Base-by-base conservation (phyloP, 2,329 filamentous ascomycete genomes). In the Calonectria hongkongensis region DNA sequence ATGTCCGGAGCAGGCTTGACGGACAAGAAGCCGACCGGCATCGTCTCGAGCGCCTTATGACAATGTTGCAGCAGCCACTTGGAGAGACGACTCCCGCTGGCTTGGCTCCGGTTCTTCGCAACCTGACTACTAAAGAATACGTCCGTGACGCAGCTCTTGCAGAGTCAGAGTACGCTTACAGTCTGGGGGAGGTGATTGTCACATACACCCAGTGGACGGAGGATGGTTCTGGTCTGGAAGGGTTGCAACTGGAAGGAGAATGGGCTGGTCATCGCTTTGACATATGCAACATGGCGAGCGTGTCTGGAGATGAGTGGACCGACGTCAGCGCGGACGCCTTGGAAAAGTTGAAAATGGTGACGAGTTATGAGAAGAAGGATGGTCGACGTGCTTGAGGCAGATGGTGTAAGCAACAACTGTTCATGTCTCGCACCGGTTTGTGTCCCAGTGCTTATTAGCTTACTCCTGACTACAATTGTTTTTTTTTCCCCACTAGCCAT, bases 91-190 rank as follows among this genome's bases (percentile, higher is more conserved):
- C n/a, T 1, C 6, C 6, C 1, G 18, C 9, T 1, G 30, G 43
- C 13, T 43, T 15, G 10, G n/a, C 15, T 2, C 54, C 66, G 1
- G 66, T 75, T 4, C 72, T 75, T 21, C 74, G 72, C 4, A 75
- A 75, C 66, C n/a, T 75, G 16, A 45, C 21, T 15, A 68, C 56
- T 16, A 66, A 74, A 10, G 28, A 75, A 25, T 74, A 47, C 28
- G 28, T 75, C 36, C 43, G 62, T 16, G 58, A 64, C 18, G 36
- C 64, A 15, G 39, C 41, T 15, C 25, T 68, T 9, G 68, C 68
- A 16, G 16, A 51, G 1, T 72, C 21, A 10, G 18, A 64, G 2
- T 56, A 33, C 4, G 47, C 65, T 5, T 54, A 56, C 50, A 56
- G 65, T 8, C n/a, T 74, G 1, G 69, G 74, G 3, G 56, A 75